Evolutionary conservation across 192 early-diverging fungal genomes (phyloP).

Genomic region (Coemansia sp.): DNA sequence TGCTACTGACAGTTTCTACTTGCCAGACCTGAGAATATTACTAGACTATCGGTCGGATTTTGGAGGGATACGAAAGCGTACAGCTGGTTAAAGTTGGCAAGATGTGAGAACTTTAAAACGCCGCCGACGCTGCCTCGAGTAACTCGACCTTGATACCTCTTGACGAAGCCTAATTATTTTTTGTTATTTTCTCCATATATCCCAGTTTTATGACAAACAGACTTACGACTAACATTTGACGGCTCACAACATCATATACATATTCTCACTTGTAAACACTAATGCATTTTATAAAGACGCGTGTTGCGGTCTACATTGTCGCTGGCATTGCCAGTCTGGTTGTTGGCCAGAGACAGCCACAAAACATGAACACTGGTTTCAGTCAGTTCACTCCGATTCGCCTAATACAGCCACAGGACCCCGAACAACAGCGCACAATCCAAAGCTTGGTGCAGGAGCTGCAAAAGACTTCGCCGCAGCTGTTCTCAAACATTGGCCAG

Average conservation of each 20-base stretch:
- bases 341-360: constrained; percentile 1
- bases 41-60: background rate
- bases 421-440: constrained; percentile 43
- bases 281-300: background rate
- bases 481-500: constrained; percentile 34
- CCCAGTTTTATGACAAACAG: too few relatives aligned
- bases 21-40: constrained; percentile 1
- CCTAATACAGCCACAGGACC: constrained; percentile 39
- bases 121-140: too few relatives aligned
- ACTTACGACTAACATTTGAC: too few relatives aligned
- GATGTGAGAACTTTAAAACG: too few relatives aligned
- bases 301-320: background rate
- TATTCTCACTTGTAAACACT: background rate
- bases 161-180: too few relatives aligned
- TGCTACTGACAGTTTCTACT: background rate
- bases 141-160: too few relatives aligned
- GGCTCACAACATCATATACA: too few relatives aligned
- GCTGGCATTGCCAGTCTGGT: background rate
- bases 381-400: constrained; percentile 39
- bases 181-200: too few relatives aligned
- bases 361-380: constrained; percentile 4
- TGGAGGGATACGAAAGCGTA: too few relatives aligned
- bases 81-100: too few relatives aligned
- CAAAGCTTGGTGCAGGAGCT: constrained; percentile 45
- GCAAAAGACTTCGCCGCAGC: constrained; percentile 31